Base-by-base conservation (phyloP, 306 rosid species). In the Astragalus glycyphyllos region DNA sequence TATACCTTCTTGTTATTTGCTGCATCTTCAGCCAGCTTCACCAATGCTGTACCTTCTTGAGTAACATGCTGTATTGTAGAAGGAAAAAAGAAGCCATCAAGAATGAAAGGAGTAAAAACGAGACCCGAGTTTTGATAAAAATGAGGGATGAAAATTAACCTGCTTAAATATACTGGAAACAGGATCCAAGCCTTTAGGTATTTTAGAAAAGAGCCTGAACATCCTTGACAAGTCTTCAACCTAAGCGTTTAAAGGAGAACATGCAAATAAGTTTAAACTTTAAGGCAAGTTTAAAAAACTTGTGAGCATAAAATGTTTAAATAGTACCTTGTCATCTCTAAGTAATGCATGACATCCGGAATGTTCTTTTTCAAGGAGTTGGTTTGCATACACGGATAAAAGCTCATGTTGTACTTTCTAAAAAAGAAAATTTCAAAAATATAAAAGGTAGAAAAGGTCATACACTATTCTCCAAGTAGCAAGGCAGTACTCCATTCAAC, bases 161-260 rank as follows among this genome's bases (percentile, higher is more conserved):
- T 86, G 96, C 85, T 92, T 92, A 77, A 92, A 92, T 68, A 88
- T 92, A 73, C 80, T 63, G 45, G 96, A 88, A 68, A 92, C 93
- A 17, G 97, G 98, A 74, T 92, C 97, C 72, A 92, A 73, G 61
- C 98, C 98, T 62, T 82, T 72, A 58, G 90, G 92, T 77, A 92
- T 92, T 78, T 92, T 92, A 77, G 96, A 92, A 40, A 92, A 90
- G 72, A 92, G 98, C 74, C 98, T 85, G 79, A 92, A 92, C 97
- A 90, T 90, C 84, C 96, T 85, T 65, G 98, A 86, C 80, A 92
- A 78, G 79, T 92, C 98, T 16, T 85, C 96, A 77, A 86, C 91
- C 98, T 92, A 54, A 53, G 42, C 75, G 58, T 42, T 73, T 50
- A 57, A 71, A 72, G 67, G 15, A 58, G 72, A 65, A 66, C 26